These are phyloP conservation scores for Sordariomycetes sp. DNA, from an alignment of 2,329 filamentous ascomycete genomes.

Conservation along the genomic window DNA sequence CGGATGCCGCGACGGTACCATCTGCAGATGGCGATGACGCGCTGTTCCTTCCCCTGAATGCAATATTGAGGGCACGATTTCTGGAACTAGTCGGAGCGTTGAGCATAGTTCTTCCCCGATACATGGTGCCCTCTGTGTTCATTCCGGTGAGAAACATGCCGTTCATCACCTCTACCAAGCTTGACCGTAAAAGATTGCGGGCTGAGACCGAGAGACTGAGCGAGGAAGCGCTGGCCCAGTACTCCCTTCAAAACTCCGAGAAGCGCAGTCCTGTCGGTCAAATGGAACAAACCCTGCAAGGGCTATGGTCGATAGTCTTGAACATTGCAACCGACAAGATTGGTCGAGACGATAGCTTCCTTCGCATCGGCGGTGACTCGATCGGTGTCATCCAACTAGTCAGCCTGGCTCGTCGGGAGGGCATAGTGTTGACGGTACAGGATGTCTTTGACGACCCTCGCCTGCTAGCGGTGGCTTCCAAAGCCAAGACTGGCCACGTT, in stretches of 20 bases:
- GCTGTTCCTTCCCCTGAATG: background rate
- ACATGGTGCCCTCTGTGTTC: conserved; percentile 11
- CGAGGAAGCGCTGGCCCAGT: background rate
- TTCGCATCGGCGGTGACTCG: conserved; percentile 27
- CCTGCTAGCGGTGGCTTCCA: background rate
- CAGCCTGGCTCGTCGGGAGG: conserved; percentile 5
- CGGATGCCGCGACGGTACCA: background rate
- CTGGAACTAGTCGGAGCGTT: background rate
- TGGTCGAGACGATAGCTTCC: conserved; percentile 17
- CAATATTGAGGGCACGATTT: background rate
- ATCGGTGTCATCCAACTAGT: conserved; percentile 9
- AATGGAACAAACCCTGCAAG: conserved; percentile 16
- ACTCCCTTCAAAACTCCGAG: conserved; percentile 8
- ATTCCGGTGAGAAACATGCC: conserved; percentile 9
- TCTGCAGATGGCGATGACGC: background rate
- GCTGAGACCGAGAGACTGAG: background rate
- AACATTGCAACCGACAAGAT: background rate
- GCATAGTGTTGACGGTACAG: conserved; percentile 25
- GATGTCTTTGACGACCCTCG: conserved; percentile 19
- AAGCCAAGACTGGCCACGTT: background rate
- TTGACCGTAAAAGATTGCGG: conserved; percentile 5
- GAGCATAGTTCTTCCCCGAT: background rate
- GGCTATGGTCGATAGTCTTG: conserved; percentile 19
- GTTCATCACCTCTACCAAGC: conserved; percentile 7
- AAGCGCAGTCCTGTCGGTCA: conserved; percentile 7